Evolutionary conservation across 805 yeast species (phyloP).

Genomic region (Myxozyma sirexii): DNA sequence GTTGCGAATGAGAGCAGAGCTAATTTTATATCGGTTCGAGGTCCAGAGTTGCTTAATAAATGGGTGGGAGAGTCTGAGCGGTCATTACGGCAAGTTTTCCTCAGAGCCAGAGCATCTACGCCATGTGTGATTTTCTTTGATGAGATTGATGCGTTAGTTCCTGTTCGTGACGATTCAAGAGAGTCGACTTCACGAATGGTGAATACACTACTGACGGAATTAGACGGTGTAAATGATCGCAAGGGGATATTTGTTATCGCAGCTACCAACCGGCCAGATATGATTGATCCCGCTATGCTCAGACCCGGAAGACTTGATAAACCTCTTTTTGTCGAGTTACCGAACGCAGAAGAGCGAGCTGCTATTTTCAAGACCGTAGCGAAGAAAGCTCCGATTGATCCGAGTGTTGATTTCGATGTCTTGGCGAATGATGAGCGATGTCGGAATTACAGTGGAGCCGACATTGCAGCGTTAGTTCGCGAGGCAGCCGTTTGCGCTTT

Average conservation of each 20-base stretch:
- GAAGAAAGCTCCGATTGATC: constrained; percentile 69
- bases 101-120: constrained; percentile 86
- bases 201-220: constrained; percentile 88
- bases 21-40: constrained; percentile 91
- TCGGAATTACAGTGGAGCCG: constrained; percentile 94
- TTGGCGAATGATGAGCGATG: constrained; percentile 79
- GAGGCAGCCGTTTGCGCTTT: constrained; percentile 93
- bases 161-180: constrained; percentile 83
- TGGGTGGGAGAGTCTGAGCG: constrained; percentile 96
- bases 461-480: constrained; percentile 84
- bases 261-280: constrained; percentile 96
- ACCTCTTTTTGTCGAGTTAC: constrained; percentile 87
- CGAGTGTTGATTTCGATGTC: constrained; percentile 58
- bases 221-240: constrained; percentile 92
- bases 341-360: constrained; percentile 71
- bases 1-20: constrained; percentile 98
- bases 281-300: constrained; percentile 97
- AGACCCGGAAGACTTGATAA: constrained; percentile 96
- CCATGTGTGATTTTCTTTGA: constrained; percentile 96
- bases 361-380: constrained; percentile 78
- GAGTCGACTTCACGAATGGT: constrained; percentile 94
- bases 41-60: constrained; percentile 91
- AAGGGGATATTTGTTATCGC: constrained; percentile 93
- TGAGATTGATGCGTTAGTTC: constrained; percentile 94
- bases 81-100: constrained; percentile 90